These are phyloP conservation scores for Spergularia azorica DNA, from an alignment of 179 eudicot species.

Conservation along the genomic window DNA sequence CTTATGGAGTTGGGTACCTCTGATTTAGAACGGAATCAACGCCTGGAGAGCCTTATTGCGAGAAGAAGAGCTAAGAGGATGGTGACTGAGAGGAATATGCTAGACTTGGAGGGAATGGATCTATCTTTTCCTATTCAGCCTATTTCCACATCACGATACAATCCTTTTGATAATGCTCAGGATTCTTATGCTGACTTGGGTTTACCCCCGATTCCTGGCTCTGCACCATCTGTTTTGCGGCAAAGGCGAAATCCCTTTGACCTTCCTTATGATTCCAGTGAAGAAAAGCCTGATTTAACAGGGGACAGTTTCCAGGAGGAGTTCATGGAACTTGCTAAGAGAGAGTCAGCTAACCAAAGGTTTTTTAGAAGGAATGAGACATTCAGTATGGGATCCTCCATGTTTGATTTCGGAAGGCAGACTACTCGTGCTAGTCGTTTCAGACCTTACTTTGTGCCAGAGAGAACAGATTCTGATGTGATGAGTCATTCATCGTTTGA, in stretches of 20 bases:
- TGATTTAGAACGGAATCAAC: constrained; percentile 83
- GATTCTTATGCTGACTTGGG: constrained; percentile 53
- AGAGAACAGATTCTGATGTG: constrained; percentile 55
- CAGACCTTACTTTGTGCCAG: constrained; percentile 79
- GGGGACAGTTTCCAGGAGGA: constrained; percentile 75
- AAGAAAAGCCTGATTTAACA: constrained; percentile 83
- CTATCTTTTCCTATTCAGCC: constrained; percentile 57
- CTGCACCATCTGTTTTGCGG: constrained; percentile 72
- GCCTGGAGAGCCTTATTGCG: constrained; percentile 83
- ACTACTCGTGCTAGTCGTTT: constrained; percentile 40
- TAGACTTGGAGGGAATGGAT: constrained; percentile 73
- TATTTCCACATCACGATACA: constrained; percentile 60
- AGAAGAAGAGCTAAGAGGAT: constrained; percentile 68
- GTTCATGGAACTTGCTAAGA: constrained; percentile 44
- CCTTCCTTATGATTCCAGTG: constrained; percentile 88
- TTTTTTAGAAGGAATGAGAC: constrained; percentile 80
- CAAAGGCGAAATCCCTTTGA: constrained; percentile 70
- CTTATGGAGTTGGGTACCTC: constrained; percentile 90
- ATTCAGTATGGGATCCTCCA: constrained; percentile 67
- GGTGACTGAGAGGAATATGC: constrained; percentile 63
- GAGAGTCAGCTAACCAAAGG: constrained; percentile 52
- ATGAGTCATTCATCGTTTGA: constrained; percentile 60
- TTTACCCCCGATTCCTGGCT: constrained; percentile 86
- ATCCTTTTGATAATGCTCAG: constrained; percentile 71
- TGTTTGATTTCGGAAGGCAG: constrained; percentile 53